Base-by-base conservation (phyloP, 2,329 filamentous ascomycete genomes). In the Chaetomium strumarium region DNA sequence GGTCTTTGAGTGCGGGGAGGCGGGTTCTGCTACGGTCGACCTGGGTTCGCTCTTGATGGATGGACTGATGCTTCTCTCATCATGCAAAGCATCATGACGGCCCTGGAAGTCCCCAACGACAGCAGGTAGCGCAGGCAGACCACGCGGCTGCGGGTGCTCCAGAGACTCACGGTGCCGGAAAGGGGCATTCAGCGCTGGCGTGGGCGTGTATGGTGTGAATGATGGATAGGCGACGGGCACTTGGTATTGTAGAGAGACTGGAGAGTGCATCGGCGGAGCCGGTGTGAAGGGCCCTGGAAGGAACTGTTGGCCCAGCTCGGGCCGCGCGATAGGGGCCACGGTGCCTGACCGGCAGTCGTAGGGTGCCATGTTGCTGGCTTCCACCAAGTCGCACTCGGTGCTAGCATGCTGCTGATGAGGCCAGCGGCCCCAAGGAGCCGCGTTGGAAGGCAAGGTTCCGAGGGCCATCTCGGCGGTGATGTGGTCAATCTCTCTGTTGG, bases 361-460 rank as follows among this genome's bases (percentile, higher is more conserved):
- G 8, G 72, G 68, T 58, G 80, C 68, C 58, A 79, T 68, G 24
- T 24, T 24, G 20, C 67, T 63, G 24, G 69, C 61, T 44, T 76
- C 75, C 70, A 80, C 75, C 65, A 78, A 71, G 54, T 63, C 56
- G 60, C 77, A 80, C 36, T 76, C 74, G 20, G 62, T 37, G 43
- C 57, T 59, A 7, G 57, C 58, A 8, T 63, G 58, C 40, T 69
- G 68, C 41, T 78, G 72, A 39, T 79, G 77, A 54, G 75, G 67
- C 75, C 78, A 81, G 60, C 77, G 77, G 61, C 71, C 75, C 81
- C 80, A 84, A 68, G 67, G 70, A 49, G 73, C 68, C 58, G 70
- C 62, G 43, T 68, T 68, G 55, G 73, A 66, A 51, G 72, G 64
- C 62, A 75, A 72, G 63, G 72, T 68, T 52, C 73, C 70, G 61